Percentiles rank a stretch among this genome's conserved stretches.
These are phyloP conservation scores for Neurospora sp. DNA, from an alignment of 2,329 filamentous ascomycete genomes.

Conservation along the genomic window DNA sequence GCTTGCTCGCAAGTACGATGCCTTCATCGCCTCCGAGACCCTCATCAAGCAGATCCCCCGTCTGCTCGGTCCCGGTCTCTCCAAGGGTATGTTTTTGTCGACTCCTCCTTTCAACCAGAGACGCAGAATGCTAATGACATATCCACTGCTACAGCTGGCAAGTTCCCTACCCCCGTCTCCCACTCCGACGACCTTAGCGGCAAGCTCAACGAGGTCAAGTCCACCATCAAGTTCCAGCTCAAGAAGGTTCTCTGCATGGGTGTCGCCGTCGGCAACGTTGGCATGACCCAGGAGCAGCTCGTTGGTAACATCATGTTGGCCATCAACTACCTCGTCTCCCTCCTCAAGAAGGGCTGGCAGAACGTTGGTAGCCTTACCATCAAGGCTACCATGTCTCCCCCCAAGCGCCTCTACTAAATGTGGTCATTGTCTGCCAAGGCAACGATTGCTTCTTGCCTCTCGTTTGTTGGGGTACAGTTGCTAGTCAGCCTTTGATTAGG, in stretches of 20 bases:
- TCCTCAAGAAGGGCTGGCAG: conserved; percentile 99
- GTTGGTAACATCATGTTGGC: conserved; percentile 99
- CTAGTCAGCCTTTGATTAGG: background rate
- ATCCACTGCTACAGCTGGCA: conserved; percentile 59
- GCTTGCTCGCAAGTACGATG: conserved; percentile 99
- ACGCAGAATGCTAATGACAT: conserved; percentile 15
- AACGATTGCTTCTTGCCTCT: background rate
- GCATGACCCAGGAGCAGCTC: conserved; percentile 92
- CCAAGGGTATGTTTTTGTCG: conserved; percentile 63
- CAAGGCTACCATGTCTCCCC: conserved; percentile 99
- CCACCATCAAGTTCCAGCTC: conserved; percentile 99
- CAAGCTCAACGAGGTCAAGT: conserved; percentile 99
- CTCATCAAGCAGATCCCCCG: conserved; percentile 99
- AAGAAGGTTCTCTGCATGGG: conserved; percentile 99
- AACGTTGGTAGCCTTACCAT: conserved; percentile 99
- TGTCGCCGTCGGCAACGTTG: conserved; percentile 97
- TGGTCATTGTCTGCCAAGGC: background rate
- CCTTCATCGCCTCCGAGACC: conserved; percentile 92
- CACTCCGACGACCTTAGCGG: conserved; percentile 86
- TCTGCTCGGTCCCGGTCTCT: conserved; percentile 97
- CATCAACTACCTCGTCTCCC: conserved; percentile 99
- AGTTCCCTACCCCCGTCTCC: conserved; percentile 98
- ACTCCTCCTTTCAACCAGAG: background rate
- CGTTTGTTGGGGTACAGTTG: background rate
- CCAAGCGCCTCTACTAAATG: conserved; percentile 88